A percentile compares a stretch with the other conserved stretches of the same genome.
Evolutionary conservation across 495 filamentous ascomycete genomes (phyloP).

Genomic region (Trichoderma gamsii): DNA sequence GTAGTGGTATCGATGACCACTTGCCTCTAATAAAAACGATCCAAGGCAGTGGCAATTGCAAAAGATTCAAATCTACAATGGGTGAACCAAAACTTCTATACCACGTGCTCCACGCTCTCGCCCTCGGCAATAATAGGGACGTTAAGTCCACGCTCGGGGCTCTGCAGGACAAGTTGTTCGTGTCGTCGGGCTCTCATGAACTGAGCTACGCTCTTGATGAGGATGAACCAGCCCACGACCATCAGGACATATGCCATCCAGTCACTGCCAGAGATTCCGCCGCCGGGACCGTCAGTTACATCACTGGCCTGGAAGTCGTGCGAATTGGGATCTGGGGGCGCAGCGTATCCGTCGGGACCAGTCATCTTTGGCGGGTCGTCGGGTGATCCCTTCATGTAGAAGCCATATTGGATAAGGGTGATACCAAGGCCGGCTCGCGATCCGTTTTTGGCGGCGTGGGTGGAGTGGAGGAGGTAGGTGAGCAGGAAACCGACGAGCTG

Average conservation of each 20-base stretch:
- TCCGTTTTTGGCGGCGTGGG: conserved; percentile 95
- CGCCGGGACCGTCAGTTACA: conserved; percentile 41
- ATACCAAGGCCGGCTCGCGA: conserved; percentile 91
- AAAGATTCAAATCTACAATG: conserved; percentile 6
- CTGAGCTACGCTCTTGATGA: conserved; percentile 84
- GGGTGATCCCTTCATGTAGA: conserved; percentile 67
- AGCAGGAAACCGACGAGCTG: conserved; percentile 94
- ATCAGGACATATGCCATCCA: conserved; percentile 92
- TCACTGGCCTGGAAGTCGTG: conserved; percentile 78
- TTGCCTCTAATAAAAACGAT: neutral
- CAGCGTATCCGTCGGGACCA: conserved; percentile 47
- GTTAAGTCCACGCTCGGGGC: conserved; percentile 81
- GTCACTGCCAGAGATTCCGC: conserved; percentile 62
- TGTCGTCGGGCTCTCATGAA: conserved; percentile 81
- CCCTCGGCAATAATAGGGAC: conserved; percentile 85
- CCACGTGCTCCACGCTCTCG: conserved; percentile 75
- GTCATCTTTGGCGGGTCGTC: conserved; percentile 44
- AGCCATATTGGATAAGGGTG: conserved; percentile 93
- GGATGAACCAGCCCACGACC: conserved; percentile 97
- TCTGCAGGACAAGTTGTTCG: conserved; percentile 88
- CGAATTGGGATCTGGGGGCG: conserved; percentile 79
- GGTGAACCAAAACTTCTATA: conserved; percentile 40
- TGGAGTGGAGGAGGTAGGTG: conserved; percentile 95
- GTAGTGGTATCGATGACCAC: neutral
- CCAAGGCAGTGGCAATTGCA: neutral